Base-by-base conservation (phyloP, 768 basidiomycete genomes). In the Boletellus sp. region DNA sequence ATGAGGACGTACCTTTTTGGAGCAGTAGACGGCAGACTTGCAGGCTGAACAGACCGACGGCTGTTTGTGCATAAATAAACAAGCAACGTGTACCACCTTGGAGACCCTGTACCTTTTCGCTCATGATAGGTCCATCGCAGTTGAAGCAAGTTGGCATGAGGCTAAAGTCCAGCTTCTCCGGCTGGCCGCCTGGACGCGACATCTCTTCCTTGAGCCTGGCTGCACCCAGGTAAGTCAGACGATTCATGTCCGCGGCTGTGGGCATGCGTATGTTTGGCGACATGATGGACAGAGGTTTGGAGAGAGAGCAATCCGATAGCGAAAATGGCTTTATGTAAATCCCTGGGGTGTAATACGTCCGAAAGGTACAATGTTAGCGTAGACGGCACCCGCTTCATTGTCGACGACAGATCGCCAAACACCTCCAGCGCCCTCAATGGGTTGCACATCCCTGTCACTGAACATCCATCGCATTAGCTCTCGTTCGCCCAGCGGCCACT, bases 11-110 rank as follows among this genome's bases (percentile, higher is more conserved):
- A 57, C 66, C 45, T 59, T 60, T 50, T 52, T 68, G 32, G 66
- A 64, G 50, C 68, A 68, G 34, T 68, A 68, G 31, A 68, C n/a
- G 15, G 56, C 51, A 8, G 66, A 62, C 45, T 39, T 66, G 32
- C 68, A 68, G 40, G 55, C 62, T 10, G 60, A 60, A 48, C 68
- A 70, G 24, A 70, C 44, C 37, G 54, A 48, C 5, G 64, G 47
- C 68, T 68, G 45, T 51, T 12, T 19, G 33, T 37, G 20, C 34
- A 42, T 13, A 20, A 38, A 34, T 51, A 31, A 54, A 37, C 34
- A 39, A 45, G 26, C 13, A 33, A 39, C 32, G 26, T 4, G 16
- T 37, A 15, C 20, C 17, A 39, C 23, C 45, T 9, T 24, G 39
- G 31, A 23, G 17, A 33, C 10, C 13, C n/a, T 6, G 28, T 20